Percentiles rank a stretch among this genome's conserved stretches.
Conservation (phyloP, 177 flowering plant genomes). For the Vitis hybrid region DNA sequence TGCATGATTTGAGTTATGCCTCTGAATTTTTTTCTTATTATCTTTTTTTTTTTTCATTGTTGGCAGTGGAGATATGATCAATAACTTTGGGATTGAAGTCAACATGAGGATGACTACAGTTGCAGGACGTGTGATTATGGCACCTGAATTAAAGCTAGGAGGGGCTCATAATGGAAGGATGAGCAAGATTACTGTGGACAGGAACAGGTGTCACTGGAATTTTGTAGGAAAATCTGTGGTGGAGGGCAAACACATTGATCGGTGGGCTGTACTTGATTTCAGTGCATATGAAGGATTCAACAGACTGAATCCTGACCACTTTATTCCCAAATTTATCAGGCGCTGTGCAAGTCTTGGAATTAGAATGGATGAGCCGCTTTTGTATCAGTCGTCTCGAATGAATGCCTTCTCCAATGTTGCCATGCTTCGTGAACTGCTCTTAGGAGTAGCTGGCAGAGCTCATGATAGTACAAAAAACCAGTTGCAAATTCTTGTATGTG, state of each 20-base stretch:
- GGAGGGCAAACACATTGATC: slow-evolving; percentile 2
- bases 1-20: not conserved
- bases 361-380: slow-evolving; percentile 18
- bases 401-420: slow-evolving; percentile 16
- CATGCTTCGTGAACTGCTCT: slow-evolving; percentile 34
- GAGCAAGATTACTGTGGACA: slow-evolving; percentile 1
- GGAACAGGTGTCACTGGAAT: slow-evolving; percentile 10
- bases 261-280: slow-evolving; percentile 11
- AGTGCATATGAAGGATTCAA: slow-evolving; percentile 4
- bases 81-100: slow-evolving; percentile 10
- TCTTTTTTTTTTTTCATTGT: not conserved
- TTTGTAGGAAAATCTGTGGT: slow-evolving; percentile 3
- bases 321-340: slow-evolving; percentile 19
- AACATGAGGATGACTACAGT: slow-evolving; percentile 9
- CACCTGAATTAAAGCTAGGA: slow-evolving; percentile 6
- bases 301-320: slow-evolving; percentile 10
- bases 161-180: not conserved
- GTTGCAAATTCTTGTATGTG: slow-evolving; percentile 57
- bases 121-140: slow-evolving; percentile 4
- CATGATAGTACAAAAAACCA: slow-evolving; percentile 2
- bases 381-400: slow-evolving; percentile 16
- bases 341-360: slow-evolving; percentile 28
- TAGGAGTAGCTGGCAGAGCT: slow-evolving; percentile 1
- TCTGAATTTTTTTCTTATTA: not conserved
- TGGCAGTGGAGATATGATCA: slow-evolving; percentile 15